Base-by-base conservation (phyloP, 495 filamentous ascomycete species). In the Neurospora tetraspora region DNA sequence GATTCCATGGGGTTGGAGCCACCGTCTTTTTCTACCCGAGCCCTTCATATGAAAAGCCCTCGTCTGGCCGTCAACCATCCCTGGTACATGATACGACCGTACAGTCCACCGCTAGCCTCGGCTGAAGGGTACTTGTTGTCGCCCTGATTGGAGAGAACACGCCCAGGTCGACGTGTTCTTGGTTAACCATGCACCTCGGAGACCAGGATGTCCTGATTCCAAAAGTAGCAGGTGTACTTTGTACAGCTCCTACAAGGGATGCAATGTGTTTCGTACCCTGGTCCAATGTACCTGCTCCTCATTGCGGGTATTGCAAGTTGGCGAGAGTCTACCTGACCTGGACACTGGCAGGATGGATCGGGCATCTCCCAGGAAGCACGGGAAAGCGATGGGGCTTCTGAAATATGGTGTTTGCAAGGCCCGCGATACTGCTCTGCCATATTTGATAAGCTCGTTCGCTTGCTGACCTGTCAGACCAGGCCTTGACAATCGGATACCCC, bases 91-190 rank as follows among this genome's bases (percentile, higher is more conserved):
- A 53, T 75, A 70, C 71, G 71, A 70, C 59, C 69, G 68, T 72
- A 65, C 23, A 65, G 53, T 69, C 36, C 69, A 40, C 73, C 40
- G 40, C 75, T 77, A 74, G 75, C 76, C 71, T 75, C 74, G 75
- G 78, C 72, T 74, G 73, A 72, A 76, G 70, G 39, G 34, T 31
- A 23, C 70, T 71, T 73, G 72, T 69, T 71, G 18, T 73, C 70
- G 43, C 72, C 71, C 71, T 78, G 74, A 76, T 79, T 80, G 74
- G 79, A 73, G 74, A 74, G 68, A 39, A 31, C 71, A 43, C 39
- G 73, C 59, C 69, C 70, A 73, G 74, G 34, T 76, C 68, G 73
- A 78, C 75, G 72, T 79, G 72, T 77, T 72, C 39, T 65, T 74
- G 61, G 69, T 74, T 70, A 43, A 74, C 40, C 59, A 72, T 71